Evolutionary conservation across 2,329 filamentous ascomycete species (phyloP), one percentile per base, ranked within the genome.

Genomic region (Fusarium fracticaudum): DNA sequence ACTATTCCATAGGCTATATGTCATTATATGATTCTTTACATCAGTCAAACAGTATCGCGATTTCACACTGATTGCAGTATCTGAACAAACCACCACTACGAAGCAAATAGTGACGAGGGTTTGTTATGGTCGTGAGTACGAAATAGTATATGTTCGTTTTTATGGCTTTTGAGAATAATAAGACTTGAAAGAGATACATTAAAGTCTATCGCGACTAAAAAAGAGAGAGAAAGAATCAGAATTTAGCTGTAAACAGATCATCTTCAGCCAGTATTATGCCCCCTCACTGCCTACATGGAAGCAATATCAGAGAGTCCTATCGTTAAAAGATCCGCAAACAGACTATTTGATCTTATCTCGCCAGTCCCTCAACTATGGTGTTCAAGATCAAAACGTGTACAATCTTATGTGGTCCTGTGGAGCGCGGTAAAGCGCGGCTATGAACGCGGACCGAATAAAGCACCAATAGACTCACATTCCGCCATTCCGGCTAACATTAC

Each of bases 341-440:
- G 24, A 1, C 11, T 8, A 1, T 41, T 12, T 18, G 7, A 10
- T 8, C 29, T 29, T 57, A 41, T 60, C 29, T 43, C n/a, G 14
- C 8, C 6, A 13, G 14, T n/a, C n/a, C 45, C 40, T 45, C 5
- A 31, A 11, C 5, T 18, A 50, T 13, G 0, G 5, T 44, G 13
- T 18, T 22, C 6, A 35, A 3, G 22, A 18, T 33, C 48, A 24
- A 48, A 37, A 53, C 41, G 43, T 43, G n/a, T 37, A 38, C 33
- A 45, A 57, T 18, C 20, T 8, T 24, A 41, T 70, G 76, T 78
- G 76, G 76, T 71, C 67, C 72, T 74, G 76, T 77, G 76, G 76
- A 78, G 72, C 76, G 65, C 67, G 69, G 74, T 64, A 74, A 76
- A 62, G 64, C 53, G 70, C 69, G 64, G 69, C 59, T 65, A 55